Base-by-base conservation (phyloP, 768 basidiomycete genomes). In the Pleurotus platypus region DNA sequence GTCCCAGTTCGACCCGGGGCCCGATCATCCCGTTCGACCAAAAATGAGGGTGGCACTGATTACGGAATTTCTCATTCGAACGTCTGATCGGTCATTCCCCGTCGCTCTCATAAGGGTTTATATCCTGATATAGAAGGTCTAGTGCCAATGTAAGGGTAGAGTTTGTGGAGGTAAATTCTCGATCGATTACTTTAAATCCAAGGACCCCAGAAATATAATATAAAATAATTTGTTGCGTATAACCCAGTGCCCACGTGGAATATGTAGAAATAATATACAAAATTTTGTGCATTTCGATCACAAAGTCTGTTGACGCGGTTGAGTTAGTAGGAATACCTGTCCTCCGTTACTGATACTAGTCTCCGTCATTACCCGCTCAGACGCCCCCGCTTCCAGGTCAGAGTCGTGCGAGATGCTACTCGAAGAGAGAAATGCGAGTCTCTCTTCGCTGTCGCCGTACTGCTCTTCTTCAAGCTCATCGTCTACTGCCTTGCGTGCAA, bases 401-500 rank as follows among this genome's bases (percentile, higher is more conserved):
- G 26, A 48, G 13, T 48, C 46, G 30, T 35, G 8, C 2, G 46
- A 22, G 46, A 11, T 48, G 58, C 61, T 62, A 35, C 71, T 63
- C 39, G 72, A n/a, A 55, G 72, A 64, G 46, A 86, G 71, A 67
- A 87, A 85, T 2, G 81, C 80, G 35, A 79, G 66, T 12, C 73
- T 75, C 65, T 84, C 84, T 64, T 86, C 85, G 39, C 69, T 66
- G 55, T 74, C 64, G 43, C 61, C 61, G 30, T 59, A 59, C 57
- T 54, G 57, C 37, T 64, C 69, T 54, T 75, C 77, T 48, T 77
- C 76, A 39, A 83, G 67, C 62, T 83, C 80, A 6, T 78, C 74
- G 60, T 82, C 74, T 38, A 82, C 78, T 11, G 79, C 80, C 53
- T 80, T 78, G 12, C 92, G 87, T 40, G 92, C 92, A 58, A 95